Base-by-base conservation (phyloP, 441 rosid genomes). In the Sinapis alba region DNA sequence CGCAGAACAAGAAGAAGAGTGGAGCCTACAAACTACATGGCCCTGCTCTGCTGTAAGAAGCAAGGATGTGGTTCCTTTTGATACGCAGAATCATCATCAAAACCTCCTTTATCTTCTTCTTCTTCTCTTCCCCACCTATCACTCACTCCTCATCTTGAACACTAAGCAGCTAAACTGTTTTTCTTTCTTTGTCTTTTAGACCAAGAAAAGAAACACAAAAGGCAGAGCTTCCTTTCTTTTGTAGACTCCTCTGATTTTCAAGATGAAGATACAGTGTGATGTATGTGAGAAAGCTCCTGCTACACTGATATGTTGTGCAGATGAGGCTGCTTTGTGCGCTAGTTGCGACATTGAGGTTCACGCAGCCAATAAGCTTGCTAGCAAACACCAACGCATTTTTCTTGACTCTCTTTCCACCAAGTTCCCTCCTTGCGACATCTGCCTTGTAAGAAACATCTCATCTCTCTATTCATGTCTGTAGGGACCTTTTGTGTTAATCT, bases 221-320 rank as follows among this genome's bases (percentile, higher is more conserved):
- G 51, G 6, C 16, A 45, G 51, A 45, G 51, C 0, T n/a, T 43
- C 7, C 51, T 43, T 53, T 60, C 21, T 47, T 47, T 47, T 47
- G 54, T 15, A 38, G n/a, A 47, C 2, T 47, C 54, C 54, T 47
- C 20, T 47, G 54, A 45, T 45, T 15, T 15, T 15, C 19, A 66
- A 78, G 77, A 89, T 89, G 95, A 90, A 88, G 85, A 86, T 90
- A 59, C 95, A 88, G 74, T 90, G 95, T 81, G 95, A 90, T 82
- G 95, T 88, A 41, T 90, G 95, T 77, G 92, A 90, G 84, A 88
- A 58, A 79, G 90, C 95, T 75, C 87, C 88, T 3, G 95, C 95
- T 11, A 85, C 90, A 9, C 76, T 90, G 62, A 88, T 90, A 58
- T 90, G 95, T 62, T 88, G 92, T 68, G 89, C 95, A 0, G 95